These are phyloP conservation scores for Metarhizium robertsii DNA, from an alignment of 2,329 filamentous ascomycete genomes.

Conservation along the genomic window DNA sequence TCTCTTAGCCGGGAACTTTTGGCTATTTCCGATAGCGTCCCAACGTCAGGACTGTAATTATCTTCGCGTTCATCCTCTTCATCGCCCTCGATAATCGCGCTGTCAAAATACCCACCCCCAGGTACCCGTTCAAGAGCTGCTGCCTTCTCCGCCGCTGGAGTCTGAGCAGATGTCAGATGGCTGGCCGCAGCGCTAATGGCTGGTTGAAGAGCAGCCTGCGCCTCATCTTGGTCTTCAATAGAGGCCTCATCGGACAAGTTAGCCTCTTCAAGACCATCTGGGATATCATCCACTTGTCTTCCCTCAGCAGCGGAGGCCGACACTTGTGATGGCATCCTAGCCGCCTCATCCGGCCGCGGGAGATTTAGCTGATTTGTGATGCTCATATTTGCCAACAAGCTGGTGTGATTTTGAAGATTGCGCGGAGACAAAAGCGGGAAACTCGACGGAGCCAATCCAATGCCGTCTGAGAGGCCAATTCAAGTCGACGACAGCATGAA, in stretches of 20 bases:
- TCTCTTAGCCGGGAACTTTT: conserved; percentile 3
- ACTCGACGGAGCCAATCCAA: background rate
- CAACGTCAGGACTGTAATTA: conserved; percentile 12
- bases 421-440: background rate
- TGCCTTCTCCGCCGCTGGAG: conserved; percentile 48
- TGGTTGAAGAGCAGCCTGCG: conserved; percentile 50
- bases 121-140: conserved; percentile 39
- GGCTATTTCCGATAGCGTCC: conserved; percentile 9
- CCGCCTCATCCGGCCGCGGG: background rate
- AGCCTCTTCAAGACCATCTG: conserved; percentile 7
- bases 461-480: background rate
- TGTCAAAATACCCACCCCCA: conserved; percentile 14
- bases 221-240: conserved; percentile 41
- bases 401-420: background rate
- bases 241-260: conserved; percentile 13
- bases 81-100: conserved; percentile 8
- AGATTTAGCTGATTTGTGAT: background rate
- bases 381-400: background rate
- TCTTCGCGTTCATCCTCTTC: conserved; percentile 10
- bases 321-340: background rate
- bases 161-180: conserved; percentile 43
- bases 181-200: conserved; percentile 48
- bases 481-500: background rate
- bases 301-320: background rate
- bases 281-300: background rate